Evolutionary conservation across 2,329 filamentous ascomycete genomes (phyloP), one percentile per base, ranked within the genome.

Genomic region (Alternaria infectoria): DNA sequence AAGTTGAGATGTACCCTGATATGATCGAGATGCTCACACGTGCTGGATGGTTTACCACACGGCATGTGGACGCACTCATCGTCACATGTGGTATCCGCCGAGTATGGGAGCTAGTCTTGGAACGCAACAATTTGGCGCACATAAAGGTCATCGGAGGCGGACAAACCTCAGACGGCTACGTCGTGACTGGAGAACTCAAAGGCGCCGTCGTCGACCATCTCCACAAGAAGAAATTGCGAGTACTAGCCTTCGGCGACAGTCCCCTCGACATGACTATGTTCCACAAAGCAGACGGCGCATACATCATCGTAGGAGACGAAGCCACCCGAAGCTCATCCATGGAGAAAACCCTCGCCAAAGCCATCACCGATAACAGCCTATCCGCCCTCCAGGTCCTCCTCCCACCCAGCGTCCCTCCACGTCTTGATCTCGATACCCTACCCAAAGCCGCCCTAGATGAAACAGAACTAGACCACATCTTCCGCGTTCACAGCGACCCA

Each of bases 161-260:
- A 0, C 82, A 83, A 2, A 69, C 87, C 23, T 59, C 72, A 1
- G 82, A 87, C 59, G 81, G 78, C 0, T 79, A 84, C 25, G 81
- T 90, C 12, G 79, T 91, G 25, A 87, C 84, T 0, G 77, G 83
- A 7, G 67, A 63, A 0, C 75, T 85, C 19, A 91, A 90, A 72
- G 83, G 77, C 2, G 69, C 68, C 0, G 45, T 89, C 23, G 85
- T 88, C 1, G 54, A 55, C 2, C 77, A 71, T 3, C 71, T 89
- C 19, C 77, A 75, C 56, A 25, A 78, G 44, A 4, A 75, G 0
- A 47, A 81, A 26, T 6, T 49, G 2, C 74, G 81, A 43, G 84
- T 89, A 17, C 84, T 80, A 73, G 88, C 86, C 0, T 87, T 90
- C 67, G 88, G 88, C n/a, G 87, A 90, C 67, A 87, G 88, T 66